Evolutionary conservation across 2,329 filamentous ascomycete species (phyloP).

Genomic region (Gyromitra esculenta): DNA sequence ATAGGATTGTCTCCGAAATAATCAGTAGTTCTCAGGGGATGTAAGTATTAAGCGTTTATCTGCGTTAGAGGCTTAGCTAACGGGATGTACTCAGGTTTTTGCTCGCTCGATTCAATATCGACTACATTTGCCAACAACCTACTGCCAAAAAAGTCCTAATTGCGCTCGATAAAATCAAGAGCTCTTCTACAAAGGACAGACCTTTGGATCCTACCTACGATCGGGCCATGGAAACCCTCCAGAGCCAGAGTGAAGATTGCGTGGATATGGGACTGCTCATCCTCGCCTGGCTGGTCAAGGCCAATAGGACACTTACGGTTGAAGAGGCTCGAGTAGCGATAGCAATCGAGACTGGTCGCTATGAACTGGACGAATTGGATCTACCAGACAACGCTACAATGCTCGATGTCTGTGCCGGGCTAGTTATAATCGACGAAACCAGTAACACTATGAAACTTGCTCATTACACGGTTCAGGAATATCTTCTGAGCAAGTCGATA

Average conservation of each 20-base stretch:
- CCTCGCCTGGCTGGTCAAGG: slow-evolving; percentile 10
- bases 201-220: slow-evolving; percentile 24
- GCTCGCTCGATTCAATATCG: slow-evolving; percentile 25
- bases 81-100: slow-evolving; percentile 7
- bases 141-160: slow-evolving; percentile 20
- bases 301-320: slow-evolving; percentile 9
- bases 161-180: slow-evolving; percentile 12
- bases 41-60: background rate
- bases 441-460: slow-evolving; percentile 15
- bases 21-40: background rate
- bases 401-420: slow-evolving; percentile 1
- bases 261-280: background rate
- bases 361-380: slow-evolving; percentile 11
- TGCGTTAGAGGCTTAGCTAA: background rate
- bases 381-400: background rate
- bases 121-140: slow-evolving; percentile 23
- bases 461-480: slow-evolving; percentile 12
- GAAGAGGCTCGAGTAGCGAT: slow-evolving; percentile 8
- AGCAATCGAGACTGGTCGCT: background rate
- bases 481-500: slow-evolving; percentile 10
- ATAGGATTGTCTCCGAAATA: slow-evolving; percentile 1
- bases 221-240: slow-evolving; percentile 6
- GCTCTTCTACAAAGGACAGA: background rate
- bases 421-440: slow-evolving; percentile 13
- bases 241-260: background rate